A percentile compares a stretch with the other conserved stretches of the same genome.
Conservation (phyloP, 192 early-diverging fungal species). For the Coemansia sp. region DNA sequence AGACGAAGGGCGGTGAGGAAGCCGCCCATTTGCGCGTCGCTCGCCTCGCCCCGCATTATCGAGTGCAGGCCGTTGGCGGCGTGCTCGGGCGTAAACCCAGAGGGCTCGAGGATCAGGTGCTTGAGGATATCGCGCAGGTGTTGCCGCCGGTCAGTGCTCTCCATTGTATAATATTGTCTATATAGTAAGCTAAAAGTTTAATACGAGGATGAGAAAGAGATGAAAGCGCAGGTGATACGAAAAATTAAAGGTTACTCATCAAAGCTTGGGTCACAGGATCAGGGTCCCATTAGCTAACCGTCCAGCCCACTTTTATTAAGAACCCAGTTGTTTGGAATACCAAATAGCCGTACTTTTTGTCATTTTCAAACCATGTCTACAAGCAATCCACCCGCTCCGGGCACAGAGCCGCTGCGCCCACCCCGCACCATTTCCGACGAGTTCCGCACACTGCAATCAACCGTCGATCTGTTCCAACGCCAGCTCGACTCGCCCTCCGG, state of each 20-base stretch:
- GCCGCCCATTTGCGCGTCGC: constrained; percentile 82
- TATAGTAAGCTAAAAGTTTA: not conserved
- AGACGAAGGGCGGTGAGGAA: constrained; percentile 81
- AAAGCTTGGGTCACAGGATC: no score
- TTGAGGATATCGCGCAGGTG: constrained; percentile 64
- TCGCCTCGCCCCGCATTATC: constrained; percentile 79
- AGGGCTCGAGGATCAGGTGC: constrained; percentile 62
- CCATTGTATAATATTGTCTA: not conserved
- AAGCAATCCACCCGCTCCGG: not conserved
- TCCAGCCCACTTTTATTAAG: not conserved
- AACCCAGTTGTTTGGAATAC: no score
- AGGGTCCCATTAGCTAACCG: no score
- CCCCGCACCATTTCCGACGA: constrained; percentile 45
- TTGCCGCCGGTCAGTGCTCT: constrained; percentile 4
- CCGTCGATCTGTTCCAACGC: constrained; percentile 31
- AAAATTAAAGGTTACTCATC: no score
- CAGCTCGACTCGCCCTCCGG: constrained; percentile 37
- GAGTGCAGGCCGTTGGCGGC: constrained; percentile 61
- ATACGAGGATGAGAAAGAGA: not conserved
- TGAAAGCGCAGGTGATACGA: not conserved
- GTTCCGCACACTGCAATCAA: constrained; percentile 36
- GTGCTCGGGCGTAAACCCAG: constrained; percentile 59
- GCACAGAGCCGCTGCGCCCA: constrained; percentile 11
- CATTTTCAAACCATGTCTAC: not conserved
- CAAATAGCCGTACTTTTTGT: not conserved